Conservation (phyloP, 2,329 filamentous ascomycete genomes). For the Aspergillus sp. region DNA sequence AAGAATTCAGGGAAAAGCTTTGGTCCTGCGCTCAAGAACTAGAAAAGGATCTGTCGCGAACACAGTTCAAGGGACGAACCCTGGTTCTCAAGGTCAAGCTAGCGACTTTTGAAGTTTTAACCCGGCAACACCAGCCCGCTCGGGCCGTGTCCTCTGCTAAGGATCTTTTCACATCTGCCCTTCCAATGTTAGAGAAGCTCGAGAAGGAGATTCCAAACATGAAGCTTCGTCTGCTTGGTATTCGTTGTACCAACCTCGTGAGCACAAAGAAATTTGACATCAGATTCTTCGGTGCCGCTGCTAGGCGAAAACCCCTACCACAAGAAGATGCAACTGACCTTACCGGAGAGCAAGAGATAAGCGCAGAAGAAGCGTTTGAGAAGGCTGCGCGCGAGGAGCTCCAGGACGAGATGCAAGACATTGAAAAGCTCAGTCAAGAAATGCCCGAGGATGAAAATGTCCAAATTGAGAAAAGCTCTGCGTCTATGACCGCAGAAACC, state of each 20-base stretch:
- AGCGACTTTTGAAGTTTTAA: slow-evolving; percentile 89
- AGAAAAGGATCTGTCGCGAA: slow-evolving; percentile 77
- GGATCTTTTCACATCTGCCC: slow-evolving; percentile 76
- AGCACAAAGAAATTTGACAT: slow-evolving; percentile 79
- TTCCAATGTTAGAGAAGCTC: slow-evolving; percentile 81
- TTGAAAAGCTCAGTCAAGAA: slow-evolving; percentile 64
- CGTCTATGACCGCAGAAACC: slow-evolving; percentile 1
- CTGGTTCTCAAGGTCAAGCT: slow-evolving; percentile 90
- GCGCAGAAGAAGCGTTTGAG: slow-evolving; percentile 67
- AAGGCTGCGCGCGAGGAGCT: slow-evolving; percentile 60
- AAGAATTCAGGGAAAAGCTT: slow-evolving; percentile 72
- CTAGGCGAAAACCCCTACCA: slow-evolving; percentile 21
- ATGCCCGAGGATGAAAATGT: slow-evolving; percentile 11
- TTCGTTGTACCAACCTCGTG: slow-evolving; percentile 83
- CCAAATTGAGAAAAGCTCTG: slow-evolving; percentile 27
- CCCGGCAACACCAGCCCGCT: slow-evolving; percentile 71
- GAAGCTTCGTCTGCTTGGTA: slow-evolving; percentile 80
- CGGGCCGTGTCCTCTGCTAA: slow-evolving; percentile 71
- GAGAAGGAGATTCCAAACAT: slow-evolving; percentile 79
- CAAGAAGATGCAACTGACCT: slow-evolving; percentile 18
- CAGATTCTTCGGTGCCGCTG: slow-evolving; percentile 69
- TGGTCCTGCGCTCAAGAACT: slow-evolving; percentile 79
- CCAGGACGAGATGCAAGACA: slow-evolving; percentile 60
- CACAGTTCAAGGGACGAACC: slow-evolving; percentile 85
- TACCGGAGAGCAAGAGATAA: slow-evolving; percentile 61